These are phyloP conservation scores for Boletus tomentosulus DNA, from an alignment of 768 basidiomycete genomes.

Conservation along the genomic window DNA sequence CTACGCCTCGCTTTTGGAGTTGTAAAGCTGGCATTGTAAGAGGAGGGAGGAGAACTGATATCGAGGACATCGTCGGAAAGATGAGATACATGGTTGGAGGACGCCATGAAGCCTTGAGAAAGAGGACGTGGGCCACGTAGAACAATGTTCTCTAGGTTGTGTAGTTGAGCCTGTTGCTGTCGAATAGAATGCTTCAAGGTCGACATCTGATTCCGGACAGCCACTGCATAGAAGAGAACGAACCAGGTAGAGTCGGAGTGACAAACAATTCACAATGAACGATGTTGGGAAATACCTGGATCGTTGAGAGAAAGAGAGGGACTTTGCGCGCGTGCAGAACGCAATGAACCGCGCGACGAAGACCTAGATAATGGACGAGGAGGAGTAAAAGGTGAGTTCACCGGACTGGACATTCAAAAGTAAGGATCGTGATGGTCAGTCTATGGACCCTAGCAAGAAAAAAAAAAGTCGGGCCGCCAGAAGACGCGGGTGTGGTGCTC, in stretches of 20 bases:
- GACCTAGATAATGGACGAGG: constrained; percentile 41
- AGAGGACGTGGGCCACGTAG: constrained; percentile 65
- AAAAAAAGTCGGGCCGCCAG: not conserved
- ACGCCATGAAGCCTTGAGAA: constrained; percentile 35
- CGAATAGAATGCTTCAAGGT: constrained; percentile 78
- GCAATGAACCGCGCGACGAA: constrained; percentile 46
- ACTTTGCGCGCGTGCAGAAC: constrained; percentile 51
- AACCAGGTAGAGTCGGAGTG: constrained; percentile 21
- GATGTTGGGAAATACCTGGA: constrained; percentile 48
- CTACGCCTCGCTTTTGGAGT: constrained; percentile 54
- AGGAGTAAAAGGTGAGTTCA: constrained; percentile 30
- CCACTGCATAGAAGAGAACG: constrained; percentile 45
- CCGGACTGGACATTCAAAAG: constrained; percentile 33
- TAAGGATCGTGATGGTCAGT: constrained; percentile 26
- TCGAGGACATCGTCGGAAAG: constrained; percentile 34
- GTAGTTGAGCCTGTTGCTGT: constrained; percentile 78
- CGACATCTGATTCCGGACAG: constrained; percentile 75
- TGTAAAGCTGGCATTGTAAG: constrained; percentile 31
- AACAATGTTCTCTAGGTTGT: constrained; percentile 63
- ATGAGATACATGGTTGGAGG: constrained; percentile 36
- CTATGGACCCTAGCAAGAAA: constrained; percentile 13
- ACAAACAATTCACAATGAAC: constrained; percentile 21
- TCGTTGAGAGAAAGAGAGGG: constrained; percentile 56
- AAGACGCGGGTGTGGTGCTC: not conserved
- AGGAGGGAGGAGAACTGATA: constrained; percentile 30